Conservation (phyloP, 75 land plant species). For the Isoetes taiwanensis region DNA sequence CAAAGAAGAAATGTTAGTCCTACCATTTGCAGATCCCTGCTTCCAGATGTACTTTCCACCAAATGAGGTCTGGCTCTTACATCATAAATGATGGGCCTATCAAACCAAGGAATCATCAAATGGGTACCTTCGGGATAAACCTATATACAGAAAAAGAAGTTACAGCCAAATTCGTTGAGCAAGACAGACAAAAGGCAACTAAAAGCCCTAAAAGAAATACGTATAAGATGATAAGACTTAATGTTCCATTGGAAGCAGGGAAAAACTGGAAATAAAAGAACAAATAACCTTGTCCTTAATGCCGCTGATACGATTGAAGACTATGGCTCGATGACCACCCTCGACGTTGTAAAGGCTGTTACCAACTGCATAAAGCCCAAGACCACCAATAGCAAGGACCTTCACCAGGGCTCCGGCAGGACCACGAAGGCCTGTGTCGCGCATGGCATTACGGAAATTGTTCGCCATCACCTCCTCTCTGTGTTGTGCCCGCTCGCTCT, state of each 20-base stretch:
- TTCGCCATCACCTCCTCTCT: too few relatives aligned
- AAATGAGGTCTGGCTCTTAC: conserved; percentile 82
- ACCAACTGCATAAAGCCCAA: conserved; percentile 46
- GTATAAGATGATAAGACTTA: background rate
- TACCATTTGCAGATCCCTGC: conserved; percentile 94
- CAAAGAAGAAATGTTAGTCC: background rate
- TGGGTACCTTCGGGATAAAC: conserved; percentile 96
- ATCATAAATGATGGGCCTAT: conserved; percentile 86
- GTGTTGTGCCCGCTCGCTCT: too few relatives aligned
- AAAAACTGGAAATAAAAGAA: background rate
- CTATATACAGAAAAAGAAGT: conserved; percentile 20
- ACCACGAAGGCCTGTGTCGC: too few relatives aligned
- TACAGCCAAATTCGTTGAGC: background rate
- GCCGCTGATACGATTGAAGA: conserved; percentile 70
- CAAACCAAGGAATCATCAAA: conserved; percentile 90
- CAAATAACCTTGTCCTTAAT: conserved; percentile 56
- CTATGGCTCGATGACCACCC: conserved; percentile 87
- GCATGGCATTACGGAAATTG: too few relatives aligned
- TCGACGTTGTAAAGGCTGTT: conserved; percentile 91
- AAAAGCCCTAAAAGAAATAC: background rate
- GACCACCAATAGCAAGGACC: conserved; percentile 44
- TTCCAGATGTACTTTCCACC: conserved; percentile 91
- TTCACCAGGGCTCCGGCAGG: conserved; percentile 41
- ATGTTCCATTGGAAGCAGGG: background rate
- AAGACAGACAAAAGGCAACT: background rate